phyloP scores from a whole-genome alignment of 1,284 basidiomycete genomes.

The Leucoagaricus sp. region DNA sequence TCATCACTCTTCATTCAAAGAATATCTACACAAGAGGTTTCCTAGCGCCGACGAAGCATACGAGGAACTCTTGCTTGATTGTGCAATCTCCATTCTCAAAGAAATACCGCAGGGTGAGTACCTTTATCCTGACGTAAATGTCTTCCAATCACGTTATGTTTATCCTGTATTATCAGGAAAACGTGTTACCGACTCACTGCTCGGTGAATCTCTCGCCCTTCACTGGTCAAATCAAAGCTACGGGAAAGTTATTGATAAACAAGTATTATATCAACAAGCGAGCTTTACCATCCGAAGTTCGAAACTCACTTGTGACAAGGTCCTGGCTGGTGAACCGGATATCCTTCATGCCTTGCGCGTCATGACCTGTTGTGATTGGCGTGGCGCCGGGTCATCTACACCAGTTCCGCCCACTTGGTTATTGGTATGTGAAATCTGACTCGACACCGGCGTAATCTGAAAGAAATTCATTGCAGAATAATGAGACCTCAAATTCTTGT shows the following conservation, averaged over 20 bases:
- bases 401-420: no score
- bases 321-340: neutral
- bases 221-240: neutral
- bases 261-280: neutral
- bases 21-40: neutral
- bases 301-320: neutral
- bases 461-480: no score
- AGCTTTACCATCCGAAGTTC: neutral
- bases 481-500: no score
- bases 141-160: no score
- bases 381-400: no score
- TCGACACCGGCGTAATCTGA: no score
- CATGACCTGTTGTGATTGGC: neutral
- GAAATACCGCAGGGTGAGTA: neutral
- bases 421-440: no score
- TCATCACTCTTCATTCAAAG: neutral
- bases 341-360: neutral
- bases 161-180: neutral
- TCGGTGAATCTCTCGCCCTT: neutral
- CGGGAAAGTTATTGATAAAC: neutral
- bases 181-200: neutral
- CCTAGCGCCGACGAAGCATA: neutral
- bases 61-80: neutral
- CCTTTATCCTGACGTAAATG: no score
- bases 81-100: neutral